Percentiles rank a stretch among this genome's conserved stretches.
These are phyloP conservation scores for Dunaliella sp. DNA, from an alignment of 139 green algal species.

Conservation along the genomic window DNA sequence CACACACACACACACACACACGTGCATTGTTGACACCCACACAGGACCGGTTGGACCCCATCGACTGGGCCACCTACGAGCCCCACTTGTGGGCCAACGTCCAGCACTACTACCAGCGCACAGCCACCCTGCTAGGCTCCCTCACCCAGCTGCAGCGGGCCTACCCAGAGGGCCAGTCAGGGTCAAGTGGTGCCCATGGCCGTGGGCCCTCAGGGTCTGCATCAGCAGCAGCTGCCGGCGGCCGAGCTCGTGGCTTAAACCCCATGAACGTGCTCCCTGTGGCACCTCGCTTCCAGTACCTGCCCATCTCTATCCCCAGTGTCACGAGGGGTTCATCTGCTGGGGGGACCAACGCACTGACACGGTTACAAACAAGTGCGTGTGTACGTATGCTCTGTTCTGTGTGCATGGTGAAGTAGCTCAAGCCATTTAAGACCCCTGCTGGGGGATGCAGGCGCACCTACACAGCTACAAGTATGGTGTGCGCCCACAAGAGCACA, in stretches of 20 bases:
- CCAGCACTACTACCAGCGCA: slow-evolving; percentile 58
- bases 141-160: slow-evolving; percentile 57
- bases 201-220: not conserved
- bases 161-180: slow-evolving; percentile 24
- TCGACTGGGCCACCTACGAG: slow-evolving; percentile 98
- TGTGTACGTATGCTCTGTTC: not conserved
- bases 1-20: too few species aligned
- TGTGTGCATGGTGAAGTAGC: not conserved
- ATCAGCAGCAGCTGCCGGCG: slow-evolving; percentile 14
- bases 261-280: slow-evolving; percentile 69
- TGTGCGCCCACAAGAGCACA: too few species aligned
- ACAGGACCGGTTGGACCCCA: slow-evolving; percentile 87
- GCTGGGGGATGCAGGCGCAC: too few species aligned
- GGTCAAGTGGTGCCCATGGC: not conserved
- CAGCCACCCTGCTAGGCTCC: slow-evolving; percentile 70
- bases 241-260: slow-evolving; percentile 60
- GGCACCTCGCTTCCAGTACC: slow-evolving; percentile 79
- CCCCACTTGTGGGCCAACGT: slow-evolving; percentile 83
- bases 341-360: not conserved
- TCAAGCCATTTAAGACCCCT: too few species aligned
- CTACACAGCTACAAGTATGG: too few species aligned
- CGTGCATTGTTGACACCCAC: too few species aligned
- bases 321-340: not conserved
- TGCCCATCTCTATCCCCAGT: slow-evolving; percentile 70
- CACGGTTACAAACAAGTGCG: not conserved